Percentiles rank a stretch among this genome's conserved stretches.
These are phyloP conservation scores for Trichosanthes cucumerina DNA, from an alignment of 306 rosid genomes.

Conservation along the genomic window DNA sequence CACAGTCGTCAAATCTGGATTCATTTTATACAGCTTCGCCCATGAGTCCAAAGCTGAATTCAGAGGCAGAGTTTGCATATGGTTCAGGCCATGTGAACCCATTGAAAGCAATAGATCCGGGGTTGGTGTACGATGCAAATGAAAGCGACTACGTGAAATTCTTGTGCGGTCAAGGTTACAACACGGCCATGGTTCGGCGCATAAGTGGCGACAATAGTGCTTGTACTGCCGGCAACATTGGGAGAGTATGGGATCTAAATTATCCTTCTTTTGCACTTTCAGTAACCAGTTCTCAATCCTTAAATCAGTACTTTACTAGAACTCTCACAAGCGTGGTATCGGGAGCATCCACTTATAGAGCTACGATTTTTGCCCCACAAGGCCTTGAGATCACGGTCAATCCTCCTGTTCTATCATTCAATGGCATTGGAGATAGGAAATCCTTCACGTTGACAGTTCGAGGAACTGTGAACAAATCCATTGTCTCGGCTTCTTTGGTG, in stretches of 20 bases:
- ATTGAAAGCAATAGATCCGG: conserved; percentile 13
- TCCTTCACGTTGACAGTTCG: not conserved
- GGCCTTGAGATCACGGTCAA: not conserved
- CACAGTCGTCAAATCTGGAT: not conserved
- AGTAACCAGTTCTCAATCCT: not conserved
- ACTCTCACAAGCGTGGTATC: conserved; percentile 25
- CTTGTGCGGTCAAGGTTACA: conserved; percentile 25
- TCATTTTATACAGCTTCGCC: conserved; percentile 15
- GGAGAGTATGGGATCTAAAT: not conserved
- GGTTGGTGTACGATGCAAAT: conserved; percentile 25
- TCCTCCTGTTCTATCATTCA: not conserved
- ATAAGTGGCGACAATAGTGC: no score
- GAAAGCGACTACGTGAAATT: conserved; percentile 21
- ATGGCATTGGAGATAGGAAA: not conserved
- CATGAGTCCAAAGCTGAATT: conserved; percentile 15
- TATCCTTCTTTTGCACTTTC: conserved; percentile 28
- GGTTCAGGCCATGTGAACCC: conserved; percentile 30
- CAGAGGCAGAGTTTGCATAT: conserved; percentile 28
- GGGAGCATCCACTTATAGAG: not conserved
- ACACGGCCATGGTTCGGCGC: not conserved
- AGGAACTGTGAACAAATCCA: not conserved
- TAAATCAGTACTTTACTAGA: conserved; percentile 13
- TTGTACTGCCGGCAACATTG: no score
- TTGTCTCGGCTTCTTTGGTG: not conserved
- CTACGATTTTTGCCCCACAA: not conserved